Evolutionary conservation across 441 rosid species (phyloP).

Genomic region (Corymbia citriodora): DNA sequence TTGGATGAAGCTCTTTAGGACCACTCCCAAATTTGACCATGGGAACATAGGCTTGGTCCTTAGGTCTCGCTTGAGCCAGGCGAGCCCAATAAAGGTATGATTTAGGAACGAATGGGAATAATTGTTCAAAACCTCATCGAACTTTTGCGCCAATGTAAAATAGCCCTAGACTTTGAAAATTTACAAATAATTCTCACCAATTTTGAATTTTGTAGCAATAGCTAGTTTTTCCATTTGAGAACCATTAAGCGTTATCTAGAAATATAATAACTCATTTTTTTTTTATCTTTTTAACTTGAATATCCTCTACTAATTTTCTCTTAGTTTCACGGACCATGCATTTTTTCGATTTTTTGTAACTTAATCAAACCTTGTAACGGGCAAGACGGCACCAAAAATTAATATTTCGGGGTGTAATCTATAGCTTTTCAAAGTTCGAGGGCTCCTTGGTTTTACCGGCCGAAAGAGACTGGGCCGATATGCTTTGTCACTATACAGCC

Average conservation of each 20-base stretch:
- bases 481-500: not conserved
- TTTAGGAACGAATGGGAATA: rapidly evolving
- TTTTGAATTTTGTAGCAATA: not conserved
- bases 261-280: not conserved
- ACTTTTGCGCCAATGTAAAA: not conserved
- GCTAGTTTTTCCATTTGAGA: not conserved
- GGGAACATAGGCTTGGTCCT: not conserved
- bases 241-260: not conserved
- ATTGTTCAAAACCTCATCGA: not conserved
- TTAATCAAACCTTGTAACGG: not conserved
- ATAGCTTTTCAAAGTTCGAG: not conserved
- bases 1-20: not conserved
- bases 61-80: not conserved
- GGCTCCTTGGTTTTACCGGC: not conserved
- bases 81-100: not conserved
- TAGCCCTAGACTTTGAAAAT: not conserved
- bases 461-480: not conserved
- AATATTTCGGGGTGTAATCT: not conserved
- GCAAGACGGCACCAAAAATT: not conserved
- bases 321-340: not conserved
- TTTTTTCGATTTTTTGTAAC: not conserved
- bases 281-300: not conserved
- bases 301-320: not conserved
- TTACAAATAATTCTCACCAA: not conserved
- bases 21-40: not conserved